A percentile compares a stretch with the other conserved stretches of the same genome.
Evolutionary conservation across 2,329 filamentous ascomycete species (phyloP).

Genomic region (Didymella pomorum): DNA sequence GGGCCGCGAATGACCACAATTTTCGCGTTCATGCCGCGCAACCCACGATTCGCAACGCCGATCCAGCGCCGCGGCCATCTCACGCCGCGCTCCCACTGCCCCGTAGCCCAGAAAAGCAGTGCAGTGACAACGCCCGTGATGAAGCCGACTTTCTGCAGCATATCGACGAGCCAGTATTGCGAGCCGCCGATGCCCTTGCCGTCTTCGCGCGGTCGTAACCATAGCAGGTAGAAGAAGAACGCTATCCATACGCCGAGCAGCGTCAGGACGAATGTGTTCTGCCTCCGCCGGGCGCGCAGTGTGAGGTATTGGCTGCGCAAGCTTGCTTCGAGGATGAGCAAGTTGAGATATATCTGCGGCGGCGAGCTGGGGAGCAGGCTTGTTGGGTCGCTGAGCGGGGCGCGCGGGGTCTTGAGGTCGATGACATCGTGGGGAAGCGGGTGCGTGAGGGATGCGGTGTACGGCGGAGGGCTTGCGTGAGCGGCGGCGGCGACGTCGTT

Average conservation of each 20-base stretch:
- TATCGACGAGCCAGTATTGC: constrained; percentile 96
- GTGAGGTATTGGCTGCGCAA: constrained; percentile 92
- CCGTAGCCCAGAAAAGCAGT: constrained; percentile 89
- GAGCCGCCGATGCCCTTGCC: constrained; percentile 89
- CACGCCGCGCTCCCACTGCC: constrained; percentile 94
- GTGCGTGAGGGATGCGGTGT: constrained; percentile 11
- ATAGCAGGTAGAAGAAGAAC: constrained; percentile 88
- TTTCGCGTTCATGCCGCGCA: constrained; percentile 95
- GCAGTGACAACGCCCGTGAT: constrained; percentile 89
- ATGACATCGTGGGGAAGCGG: constrained; percentile 40
- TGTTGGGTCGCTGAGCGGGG: constrained; percentile 70
- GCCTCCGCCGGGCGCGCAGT: constrained; percentile 83
- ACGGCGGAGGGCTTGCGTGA: constrained; percentile 24
- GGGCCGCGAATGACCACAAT: constrained; percentile 85
- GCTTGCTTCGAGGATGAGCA: constrained; percentile 94
- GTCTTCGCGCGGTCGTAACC: constrained; percentile 95
- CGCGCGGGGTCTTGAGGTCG: constrained; percentile 48
- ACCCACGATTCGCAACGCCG: constrained; percentile 83
- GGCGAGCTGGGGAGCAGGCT: constrained; percentile 86
- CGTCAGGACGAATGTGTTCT: constrained; percentile 91
- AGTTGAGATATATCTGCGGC: constrained; percentile 96
- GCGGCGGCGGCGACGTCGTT: constrained; percentile 51
- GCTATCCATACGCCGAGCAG: constrained; percentile 81
- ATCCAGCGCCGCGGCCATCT: constrained; percentile 95
- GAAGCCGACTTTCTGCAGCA: constrained; percentile 87